These are phyloP conservation scores for Exophiala oligosperma DNA, from an alignment of 2,329 filamentous ascomycete species.

Conservation along the genomic window DNA sequence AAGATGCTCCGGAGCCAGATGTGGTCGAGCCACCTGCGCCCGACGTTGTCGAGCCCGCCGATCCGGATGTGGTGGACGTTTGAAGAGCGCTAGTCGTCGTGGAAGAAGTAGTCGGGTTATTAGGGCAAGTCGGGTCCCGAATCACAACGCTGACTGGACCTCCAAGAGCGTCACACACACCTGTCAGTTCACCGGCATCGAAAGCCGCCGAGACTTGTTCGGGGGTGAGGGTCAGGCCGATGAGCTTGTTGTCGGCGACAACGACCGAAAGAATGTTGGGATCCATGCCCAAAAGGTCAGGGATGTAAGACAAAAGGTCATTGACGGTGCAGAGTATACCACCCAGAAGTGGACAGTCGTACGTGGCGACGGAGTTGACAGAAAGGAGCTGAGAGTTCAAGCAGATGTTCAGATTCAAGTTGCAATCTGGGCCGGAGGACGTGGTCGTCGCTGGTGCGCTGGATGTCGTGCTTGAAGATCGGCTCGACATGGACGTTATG, in stretches of 20 bases:
- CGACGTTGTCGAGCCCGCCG: too few species aligned
- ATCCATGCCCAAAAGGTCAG: slow-evolving; percentile 1
- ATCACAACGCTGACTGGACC: slow-evolving; percentile 6
- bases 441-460: background rate
- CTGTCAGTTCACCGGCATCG: background rate
- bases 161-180: background rate
- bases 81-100: too few species aligned
- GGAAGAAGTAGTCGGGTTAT: background rate
- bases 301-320: background rate
- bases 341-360: background rate
- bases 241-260: slow-evolving; percentile 4
- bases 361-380: background rate
- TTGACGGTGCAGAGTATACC: slow-evolving; percentile 6
- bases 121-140: slow-evolving; percentile 14
- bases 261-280: slow-evolving; percentile 6
- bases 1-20: too few species aligned
- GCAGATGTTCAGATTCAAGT: background rate
- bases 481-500: too few species aligned
- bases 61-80: too few species aligned
- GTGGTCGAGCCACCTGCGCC: too few species aligned
- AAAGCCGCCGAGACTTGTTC: slow-evolving; percentile 1
- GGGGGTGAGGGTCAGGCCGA: slow-evolving; percentile 4
- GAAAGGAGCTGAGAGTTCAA: background rate
- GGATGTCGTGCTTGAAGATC: background rate
- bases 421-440: background rate